These are phyloP conservation scores for Pestalotiopsis sp. DNA, from an alignment of 2,329 filamentous ascomycete genomes.

Conservation along the genomic window DNA sequence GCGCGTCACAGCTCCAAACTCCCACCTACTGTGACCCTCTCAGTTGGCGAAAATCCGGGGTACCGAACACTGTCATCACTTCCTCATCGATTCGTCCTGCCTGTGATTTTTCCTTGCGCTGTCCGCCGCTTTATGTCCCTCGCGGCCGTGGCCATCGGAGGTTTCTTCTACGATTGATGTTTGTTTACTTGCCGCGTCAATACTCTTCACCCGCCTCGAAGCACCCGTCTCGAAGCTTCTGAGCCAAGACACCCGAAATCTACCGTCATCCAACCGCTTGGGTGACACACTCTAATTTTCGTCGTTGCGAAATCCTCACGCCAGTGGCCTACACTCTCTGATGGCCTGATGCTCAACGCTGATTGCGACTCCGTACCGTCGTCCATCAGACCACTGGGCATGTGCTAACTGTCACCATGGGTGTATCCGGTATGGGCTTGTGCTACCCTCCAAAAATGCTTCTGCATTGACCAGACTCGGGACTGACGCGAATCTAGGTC, in stretches of 20 bases:
- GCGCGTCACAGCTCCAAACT: not conserved
- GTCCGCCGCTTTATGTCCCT: not conserved
- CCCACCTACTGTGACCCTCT: not conserved
- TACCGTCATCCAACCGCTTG: not conserved
- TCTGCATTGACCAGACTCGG: not conserved
- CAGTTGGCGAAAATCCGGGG: not conserved
- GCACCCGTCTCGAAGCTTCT: not conserved
- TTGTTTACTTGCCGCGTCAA: not conserved
- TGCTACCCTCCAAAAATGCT: not conserved
- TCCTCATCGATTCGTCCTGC: not conserved
- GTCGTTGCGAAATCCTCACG: not conserved
- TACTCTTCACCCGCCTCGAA: not conserved
- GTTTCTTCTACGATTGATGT: not conserved
- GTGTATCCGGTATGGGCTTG: conserved; percentile 4
- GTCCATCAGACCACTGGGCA: not conserved
- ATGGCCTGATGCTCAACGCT: not conserved
- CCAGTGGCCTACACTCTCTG: not conserved
- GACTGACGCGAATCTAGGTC: conserved; percentile 55
- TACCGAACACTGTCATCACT: not conserved
- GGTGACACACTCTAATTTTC: not conserved
- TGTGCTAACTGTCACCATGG: not conserved
- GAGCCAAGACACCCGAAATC: not conserved
- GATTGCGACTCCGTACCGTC: not conserved
- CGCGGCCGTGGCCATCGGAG: too few species aligned
- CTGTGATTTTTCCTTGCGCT: not conserved